Evolutionary conservation across 164 flowering plant genomes (phyloP).

Genomic region (Vitis riparia): DNA sequence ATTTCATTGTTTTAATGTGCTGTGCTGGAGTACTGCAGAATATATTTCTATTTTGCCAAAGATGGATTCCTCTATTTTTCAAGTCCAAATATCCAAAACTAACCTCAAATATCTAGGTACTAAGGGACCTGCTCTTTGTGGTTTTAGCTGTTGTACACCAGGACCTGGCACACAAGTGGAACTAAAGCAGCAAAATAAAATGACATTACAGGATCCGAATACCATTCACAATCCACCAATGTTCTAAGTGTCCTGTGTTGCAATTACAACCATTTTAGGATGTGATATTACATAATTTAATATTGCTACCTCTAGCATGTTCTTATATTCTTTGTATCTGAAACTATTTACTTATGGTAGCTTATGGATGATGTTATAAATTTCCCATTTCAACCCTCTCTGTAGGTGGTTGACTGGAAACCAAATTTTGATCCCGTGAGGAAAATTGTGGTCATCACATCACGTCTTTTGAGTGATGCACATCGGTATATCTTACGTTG

Average conservation of each 20-base stretch:
- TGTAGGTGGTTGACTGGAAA: conserved; percentile 71
- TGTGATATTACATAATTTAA: not conserved
- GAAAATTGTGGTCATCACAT: conserved; percentile 77
- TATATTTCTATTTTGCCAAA: too few species aligned
- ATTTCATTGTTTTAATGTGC: too few species aligned
- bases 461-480: conserved; percentile 84
- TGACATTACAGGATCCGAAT: not conserved
- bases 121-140: not conserved
- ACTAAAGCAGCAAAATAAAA: not conserved
- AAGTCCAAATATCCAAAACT: too few species aligned
- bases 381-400: conserved; percentile 9
- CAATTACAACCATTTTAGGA: not conserved
- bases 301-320: conserved; percentile 1
- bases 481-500: conserved; percentile 92
- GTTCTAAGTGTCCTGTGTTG: not conserved
- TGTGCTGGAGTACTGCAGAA: too few species aligned
- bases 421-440: conserved; percentile 37
- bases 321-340: not conserved
- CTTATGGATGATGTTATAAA: not conserved
- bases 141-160: not conserved
- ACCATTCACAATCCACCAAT: not conserved
- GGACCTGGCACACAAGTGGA: not conserved
- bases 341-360: not conserved
- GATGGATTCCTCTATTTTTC: too few species aligned
- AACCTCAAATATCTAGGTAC: not conserved